These are phyloP conservation scores for Pythium guiyangense DNA, from an alignment of 352 stramenopile genomes.

Conservation along the genomic window DNA sequence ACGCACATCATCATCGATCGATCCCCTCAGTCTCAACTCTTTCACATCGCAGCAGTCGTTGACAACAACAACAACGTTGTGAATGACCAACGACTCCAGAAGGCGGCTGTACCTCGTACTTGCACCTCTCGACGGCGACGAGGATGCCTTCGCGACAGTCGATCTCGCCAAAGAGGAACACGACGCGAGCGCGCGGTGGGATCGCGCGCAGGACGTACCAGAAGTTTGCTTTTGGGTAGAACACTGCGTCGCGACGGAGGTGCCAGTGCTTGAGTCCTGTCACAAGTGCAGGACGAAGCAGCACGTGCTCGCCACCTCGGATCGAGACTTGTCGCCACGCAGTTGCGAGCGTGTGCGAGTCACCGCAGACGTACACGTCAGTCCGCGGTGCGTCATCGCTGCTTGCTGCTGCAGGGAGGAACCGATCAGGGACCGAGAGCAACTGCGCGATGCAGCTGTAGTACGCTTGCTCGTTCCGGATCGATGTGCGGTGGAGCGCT, in stretches of 20 bases:
- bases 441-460: conserved; percentile 86
- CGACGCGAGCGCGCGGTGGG: conserved; percentile 54
- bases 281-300: conserved; percentile 68
- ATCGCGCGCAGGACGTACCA: conserved; percentile 57
- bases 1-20: not conserved
- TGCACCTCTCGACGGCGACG: conserved; percentile 80
- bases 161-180: conserved; percentile 95
- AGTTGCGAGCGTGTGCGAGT: conserved; percentile 90
- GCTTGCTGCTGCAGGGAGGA: conserved; percentile 10
- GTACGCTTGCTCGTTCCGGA: conserved; percentile 87
- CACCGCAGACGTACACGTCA: conserved; percentile 71
- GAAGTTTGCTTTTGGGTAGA: conserved; percentile 93
- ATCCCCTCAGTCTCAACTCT: too few relatives aligned
- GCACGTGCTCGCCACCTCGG: conserved; percentile 5
- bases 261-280: conserved; percentile 95
- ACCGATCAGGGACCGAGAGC: conserved; percentile 39
- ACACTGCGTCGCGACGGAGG: conserved; percentile 72
- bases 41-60: not conserved
- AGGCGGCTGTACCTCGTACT: conserved; percentile 79
- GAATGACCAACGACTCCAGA: not conserved
- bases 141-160: conserved; percentile 94
- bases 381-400: conserved; percentile 30
- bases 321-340: conserved; percentile 76
- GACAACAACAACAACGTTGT: not conserved
- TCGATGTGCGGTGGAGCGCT: conserved; percentile 72